Evolutionary conservation across 805 yeast species (phyloP).

Genomic region (Kregervanrija pseudodelftensis): DNA sequence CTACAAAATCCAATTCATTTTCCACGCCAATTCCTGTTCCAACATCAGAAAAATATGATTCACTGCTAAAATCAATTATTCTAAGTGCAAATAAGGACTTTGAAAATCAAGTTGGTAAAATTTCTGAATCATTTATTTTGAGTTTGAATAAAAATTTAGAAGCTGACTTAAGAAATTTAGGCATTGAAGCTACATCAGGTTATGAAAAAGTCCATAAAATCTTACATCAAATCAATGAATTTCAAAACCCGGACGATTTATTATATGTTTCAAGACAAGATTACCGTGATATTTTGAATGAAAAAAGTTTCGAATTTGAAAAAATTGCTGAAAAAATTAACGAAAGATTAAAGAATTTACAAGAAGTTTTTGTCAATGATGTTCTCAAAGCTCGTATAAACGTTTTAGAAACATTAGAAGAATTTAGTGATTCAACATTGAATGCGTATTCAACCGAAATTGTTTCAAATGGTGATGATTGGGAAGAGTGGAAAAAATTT

Average conservation of each 20-base stretch:
- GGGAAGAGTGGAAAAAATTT: slow-evolving; percentile 56
- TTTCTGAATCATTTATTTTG: slow-evolving; percentile 23
- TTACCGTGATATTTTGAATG: slow-evolving; percentile 36
- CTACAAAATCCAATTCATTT: slow-evolving; percentile 1
- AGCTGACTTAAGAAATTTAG: slow-evolving; percentile 28
- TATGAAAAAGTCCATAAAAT: slow-evolving; percentile 22
- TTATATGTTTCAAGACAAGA: slow-evolving; percentile 38
- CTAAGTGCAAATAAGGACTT: slow-evolving; percentile 33
- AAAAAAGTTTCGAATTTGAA: slow-evolving; percentile 25
- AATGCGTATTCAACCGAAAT: slow-evolving; percentile 58
- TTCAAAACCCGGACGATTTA: slow-evolving; percentile 7
- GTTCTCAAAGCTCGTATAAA: slow-evolving; percentile 29
- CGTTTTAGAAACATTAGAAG: slow-evolving; percentile 62
- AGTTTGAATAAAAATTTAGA: slow-evolving; percentile 26
- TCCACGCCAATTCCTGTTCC: slow-evolving; percentile 10
- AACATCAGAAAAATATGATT: slow-evolving; percentile 21
- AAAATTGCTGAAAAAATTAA: slow-evolving; percentile 27
- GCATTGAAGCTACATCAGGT: slow-evolving; percentile 20
- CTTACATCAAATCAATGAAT: slow-evolving; percentile 20
- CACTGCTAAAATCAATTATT: slow-evolving; percentile 30
- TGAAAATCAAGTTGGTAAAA: slow-evolving; percentile 27
- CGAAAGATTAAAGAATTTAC: slow-evolving; percentile 22
- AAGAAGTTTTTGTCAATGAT: slow-evolving; percentile 28
- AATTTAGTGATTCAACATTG: slow-evolving; percentile 63
- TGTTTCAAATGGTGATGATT: slow-evolving; percentile 36